Conservation (phyloP, 2,329 filamentous ascomycete genomes). For the Fusarium sp. region DNA sequence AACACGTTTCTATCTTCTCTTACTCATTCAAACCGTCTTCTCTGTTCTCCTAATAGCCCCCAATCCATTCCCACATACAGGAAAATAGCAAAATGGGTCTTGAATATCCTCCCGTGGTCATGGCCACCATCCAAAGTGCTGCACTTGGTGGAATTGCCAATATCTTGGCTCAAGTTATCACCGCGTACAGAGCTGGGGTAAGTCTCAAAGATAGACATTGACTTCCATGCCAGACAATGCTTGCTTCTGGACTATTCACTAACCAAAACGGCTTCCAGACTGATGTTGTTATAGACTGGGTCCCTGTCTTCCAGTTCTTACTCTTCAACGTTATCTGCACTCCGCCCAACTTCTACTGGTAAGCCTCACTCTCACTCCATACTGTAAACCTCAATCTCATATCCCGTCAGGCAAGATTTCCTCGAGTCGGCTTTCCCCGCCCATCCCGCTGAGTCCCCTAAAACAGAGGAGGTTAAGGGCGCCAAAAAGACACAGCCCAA, state of each 20-base stretch:
- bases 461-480: constrained; percentile 53
- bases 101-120: constrained; percentile 64
- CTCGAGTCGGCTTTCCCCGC: constrained; percentile 82
- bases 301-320: constrained; percentile 81
- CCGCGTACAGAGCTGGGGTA: constrained; percentile 72
- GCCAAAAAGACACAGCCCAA: constrained; percentile 52
- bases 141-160: constrained; percentile 77
- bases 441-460: constrained; percentile 60
- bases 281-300: constrained; percentile 72
- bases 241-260: background rate
- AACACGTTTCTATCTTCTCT: constrained; percentile 21
- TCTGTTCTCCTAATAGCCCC: background rate
- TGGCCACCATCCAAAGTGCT: constrained; percentile 74
- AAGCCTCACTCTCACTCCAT: constrained; percentile 45
- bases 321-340: constrained; percentile 79
- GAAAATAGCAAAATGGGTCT: constrained; percentile 43
- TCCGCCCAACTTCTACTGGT: constrained; percentile 89
- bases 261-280: constrained; percentile 57
- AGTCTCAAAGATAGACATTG: constrained; percentile 32
- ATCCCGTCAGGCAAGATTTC: constrained; percentile 74
- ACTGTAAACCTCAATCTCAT: constrained; percentile 29
- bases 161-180: constrained; percentile 78
- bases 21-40: background rate
- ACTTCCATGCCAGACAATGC: too few relatives aligned
- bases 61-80: background rate